phyloP scores from a whole-genome alignment of 2,329 filamentous ascomycete species.

The Fusarium sp. region DNA sequence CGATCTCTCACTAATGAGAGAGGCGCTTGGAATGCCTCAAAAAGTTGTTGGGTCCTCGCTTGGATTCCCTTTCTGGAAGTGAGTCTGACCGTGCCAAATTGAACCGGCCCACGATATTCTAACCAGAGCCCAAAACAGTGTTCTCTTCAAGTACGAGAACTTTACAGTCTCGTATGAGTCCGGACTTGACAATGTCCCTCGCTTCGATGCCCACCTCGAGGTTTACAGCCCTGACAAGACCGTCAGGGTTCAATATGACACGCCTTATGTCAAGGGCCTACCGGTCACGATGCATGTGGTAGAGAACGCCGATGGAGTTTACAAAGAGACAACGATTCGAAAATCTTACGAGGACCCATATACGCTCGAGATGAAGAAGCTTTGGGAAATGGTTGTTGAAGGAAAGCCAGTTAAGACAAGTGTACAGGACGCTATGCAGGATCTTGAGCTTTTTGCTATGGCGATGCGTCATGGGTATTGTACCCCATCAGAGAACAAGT shows the following conservation, averaged over 20 bases:
- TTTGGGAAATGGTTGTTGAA: constrained; percentile 51
- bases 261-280: constrained; percentile 70
- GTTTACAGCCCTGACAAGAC: constrained; percentile 69
- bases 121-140: constrained; percentile 49
- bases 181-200: constrained; percentile 67
- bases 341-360: constrained; percentile 63
- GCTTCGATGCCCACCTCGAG: constrained; percentile 67
- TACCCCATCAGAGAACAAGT: neutral
- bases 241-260: constrained; percentile 68
- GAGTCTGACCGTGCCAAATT: neutral
- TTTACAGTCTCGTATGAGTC: constrained; percentile 72
- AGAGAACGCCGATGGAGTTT: constrained; percentile 58
- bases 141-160: constrained; percentile 60
- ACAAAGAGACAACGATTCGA: constrained; percentile 57
- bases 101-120: neutral
- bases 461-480: neutral
- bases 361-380: constrained; percentile 55
- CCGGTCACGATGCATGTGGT: constrained; percentile 64
- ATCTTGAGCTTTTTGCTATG: constrained; percentile 50
- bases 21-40: constrained; percentile 40
- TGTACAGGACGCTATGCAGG: constrained; percentile 49
- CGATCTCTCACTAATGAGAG: constrained; percentile 42
- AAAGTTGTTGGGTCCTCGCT: constrained; percentile 49
- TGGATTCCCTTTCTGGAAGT: constrained; percentile 22
- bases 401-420: constrained; percentile 49